These are phyloP conservation scores for Fusarium tuaranense DNA, from an alignment of 2,329 filamentous ascomycete species.

Conservation along the genomic window DNA sequence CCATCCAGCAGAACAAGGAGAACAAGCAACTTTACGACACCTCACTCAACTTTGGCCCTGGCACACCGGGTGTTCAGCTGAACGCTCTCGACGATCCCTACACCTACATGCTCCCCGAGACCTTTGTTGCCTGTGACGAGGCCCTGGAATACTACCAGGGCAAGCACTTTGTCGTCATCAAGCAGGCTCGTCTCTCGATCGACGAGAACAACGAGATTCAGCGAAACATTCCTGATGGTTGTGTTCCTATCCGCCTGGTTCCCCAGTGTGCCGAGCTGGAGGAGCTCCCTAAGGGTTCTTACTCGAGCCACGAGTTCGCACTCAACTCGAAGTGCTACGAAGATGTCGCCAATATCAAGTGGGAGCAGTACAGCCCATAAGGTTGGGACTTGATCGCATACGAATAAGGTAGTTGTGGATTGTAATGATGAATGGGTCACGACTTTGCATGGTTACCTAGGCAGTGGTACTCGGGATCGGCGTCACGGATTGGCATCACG, in stretches of 20 bases:
- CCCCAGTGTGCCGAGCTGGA: constrained; percentile 57
- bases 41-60: constrained; percentile 49
- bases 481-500: constrained; percentile 4
- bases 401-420: constrained; percentile 3
- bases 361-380: constrained; percentile 40
- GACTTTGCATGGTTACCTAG: constrained; percentile 20
- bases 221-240: constrained; percentile 48
- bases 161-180: constrained; percentile 52
- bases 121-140: constrained; percentile 57
- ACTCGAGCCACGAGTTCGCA: constrained; percentile 55
- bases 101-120: constrained; percentile 49
- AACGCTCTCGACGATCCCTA: constrained; percentile 37
- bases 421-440: constrained; percentile 32
- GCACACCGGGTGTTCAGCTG: constrained; percentile 52
- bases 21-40: constrained; percentile 48
- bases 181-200: constrained; percentile 49
- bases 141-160: constrained; percentile 55
- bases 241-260: constrained; percentile 56
- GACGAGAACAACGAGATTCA: constrained; percentile 38
- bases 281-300: constrained; percentile 50
- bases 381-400: background rate
- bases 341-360: constrained; percentile 49
- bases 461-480: constrained; percentile 17
- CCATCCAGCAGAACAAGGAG: constrained; percentile 42
- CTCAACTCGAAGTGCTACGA: constrained; percentile 54